Base-by-base conservation (phyloP, 495 filamentous ascomycete species). In the Aspergillus wentii region DNA sequence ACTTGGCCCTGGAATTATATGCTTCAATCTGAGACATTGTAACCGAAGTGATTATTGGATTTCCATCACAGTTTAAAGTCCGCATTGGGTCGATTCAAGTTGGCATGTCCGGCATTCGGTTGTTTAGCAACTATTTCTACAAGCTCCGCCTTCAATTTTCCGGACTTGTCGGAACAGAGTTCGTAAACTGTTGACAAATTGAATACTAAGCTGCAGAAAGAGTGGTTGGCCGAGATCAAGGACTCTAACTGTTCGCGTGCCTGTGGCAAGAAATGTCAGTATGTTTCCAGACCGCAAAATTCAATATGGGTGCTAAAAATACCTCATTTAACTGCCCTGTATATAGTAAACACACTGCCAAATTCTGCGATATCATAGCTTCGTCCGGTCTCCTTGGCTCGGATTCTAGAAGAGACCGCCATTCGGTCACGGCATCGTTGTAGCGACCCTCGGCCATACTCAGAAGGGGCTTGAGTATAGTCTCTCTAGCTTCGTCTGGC, bases 111-210 rank as follows among this genome's bases (percentile, higher is more conserved):
- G 23, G 57, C 51, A 22, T 56, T 44, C 28, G 57, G 57, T 44
- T 74, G 67, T 10, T 57, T 65, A 1, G 88, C 82, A 11, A 94
- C 68, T 20, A 68, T 74, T 52, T 85, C 83, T 6, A 85, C 79
- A 16, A 97, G 68, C 15, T 62, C 56, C 14, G 73, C 57, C 63
- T 95, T 97, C 49, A 82, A 57, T 11, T 68, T 69, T 32, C 69
- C 62, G n/a, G 83, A 71, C 42, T 73, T 72, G 40, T 97, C 90
- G 2, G 83, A 86, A 49, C 85, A 91, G 4, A 98, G 76, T 59
- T 98, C 92, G 54, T 94, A 98, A 47, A 94, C 75, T 0, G 92
- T 96, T 11, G 79, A 74, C 6, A 98, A 66, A 54, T 98, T 98
- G 60, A 96, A 98, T 1, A 88, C 73, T 13, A 94, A 55, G 7